A percentile compares a stretch with the other conserved stretches of the same genome.
phyloP scores from a whole-genome alignment of 1,284 basidiomycete species.

The Paramarasmius palmivorus region DNA sequence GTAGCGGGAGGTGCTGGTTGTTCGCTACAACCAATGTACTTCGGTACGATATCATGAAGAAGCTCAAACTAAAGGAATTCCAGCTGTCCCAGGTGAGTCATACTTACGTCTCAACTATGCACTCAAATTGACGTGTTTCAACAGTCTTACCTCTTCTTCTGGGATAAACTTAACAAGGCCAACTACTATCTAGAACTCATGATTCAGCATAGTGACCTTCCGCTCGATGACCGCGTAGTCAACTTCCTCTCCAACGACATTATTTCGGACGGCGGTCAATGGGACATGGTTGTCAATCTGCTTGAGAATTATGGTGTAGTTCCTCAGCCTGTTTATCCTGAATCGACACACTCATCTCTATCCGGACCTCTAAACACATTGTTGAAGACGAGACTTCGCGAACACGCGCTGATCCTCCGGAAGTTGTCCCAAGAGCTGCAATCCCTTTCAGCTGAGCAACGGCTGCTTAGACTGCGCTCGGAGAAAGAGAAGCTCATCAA shows the following conservation, averaged over 20 bases:
- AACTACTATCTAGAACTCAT: constrained; percentile 93
- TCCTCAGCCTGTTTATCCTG: constrained; percentile 82
- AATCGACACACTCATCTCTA: constrained; percentile 81
- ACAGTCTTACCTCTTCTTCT: constrained; percentile 89
- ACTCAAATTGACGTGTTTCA: neutral
- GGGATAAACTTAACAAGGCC: constrained; percentile 93
- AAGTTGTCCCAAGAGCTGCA: constrained; percentile 54
- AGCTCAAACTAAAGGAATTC: constrained; percentile 84
- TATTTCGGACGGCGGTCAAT: constrained; percentile 91
- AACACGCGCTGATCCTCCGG: constrained; percentile 85
- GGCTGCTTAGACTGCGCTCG: constrained; percentile 51
- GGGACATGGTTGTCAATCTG: constrained; percentile 93
- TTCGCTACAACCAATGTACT: constrained; percentile 91
- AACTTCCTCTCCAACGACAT: constrained; percentile 77
- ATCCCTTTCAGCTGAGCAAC: constrained; percentile 44
- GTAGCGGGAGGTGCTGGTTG: constrained; percentile 88
- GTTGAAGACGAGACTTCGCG: constrained; percentile 88
- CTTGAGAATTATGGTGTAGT: constrained; percentile 84
- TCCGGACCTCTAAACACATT: constrained; percentile 76
- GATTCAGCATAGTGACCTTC: constrained; percentile 80
- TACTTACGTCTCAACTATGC: neutral
- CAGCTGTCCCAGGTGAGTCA: constrained; percentile 79
- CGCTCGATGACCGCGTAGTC: constrained; percentile 82
- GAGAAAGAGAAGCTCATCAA: constrained; percentile 85
- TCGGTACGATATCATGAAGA: constrained; percentile 83